phyloP scores from a whole-genome alignment of 805 yeast species.

The Suhomyces faveliae region DNA sequence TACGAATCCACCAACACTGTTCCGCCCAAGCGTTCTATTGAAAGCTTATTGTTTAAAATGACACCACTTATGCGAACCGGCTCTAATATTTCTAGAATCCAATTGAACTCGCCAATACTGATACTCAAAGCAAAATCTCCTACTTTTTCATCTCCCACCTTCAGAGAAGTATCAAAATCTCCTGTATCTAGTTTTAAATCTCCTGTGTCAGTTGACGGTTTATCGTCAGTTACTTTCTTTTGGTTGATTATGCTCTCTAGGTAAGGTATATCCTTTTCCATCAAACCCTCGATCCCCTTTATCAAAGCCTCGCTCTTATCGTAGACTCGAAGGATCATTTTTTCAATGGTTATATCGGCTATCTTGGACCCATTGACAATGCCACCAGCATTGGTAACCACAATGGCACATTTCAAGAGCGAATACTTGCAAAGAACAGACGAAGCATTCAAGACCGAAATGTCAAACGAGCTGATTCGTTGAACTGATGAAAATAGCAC shows the following conservation, averaged over 20 bases:
- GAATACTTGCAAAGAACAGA: conserved; percentile 4
- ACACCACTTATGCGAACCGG: conserved; percentile 19
- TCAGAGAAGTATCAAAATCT: not conserved
- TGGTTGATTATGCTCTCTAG: conserved; percentile 4
- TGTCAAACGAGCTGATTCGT: conserved; percentile 1
- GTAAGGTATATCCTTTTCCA: conserved; percentile 16
- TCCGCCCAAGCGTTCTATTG: conserved; percentile 13
- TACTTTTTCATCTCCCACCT: not conserved
- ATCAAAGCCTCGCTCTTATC: conserved; percentile 13
- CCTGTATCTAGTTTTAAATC: too few species aligned
- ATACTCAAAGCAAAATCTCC: conserved; percentile 14
- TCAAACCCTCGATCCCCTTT: conserved; percentile 8
- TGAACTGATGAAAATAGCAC: conserved; percentile 2
- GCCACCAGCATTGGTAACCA: conserved; percentile 15
- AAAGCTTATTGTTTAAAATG: conserved; percentile 16
- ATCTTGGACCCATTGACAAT: conserved; percentile 12
- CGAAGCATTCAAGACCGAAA: conserved; percentile 7
- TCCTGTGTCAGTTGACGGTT: too few species aligned
- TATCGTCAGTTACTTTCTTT: not conserved
- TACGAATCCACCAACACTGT: conserved; percentile 14
- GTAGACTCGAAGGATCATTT: conserved; percentile 6
- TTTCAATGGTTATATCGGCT: conserved; percentile 9
- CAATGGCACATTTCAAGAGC: conserved; percentile 5
- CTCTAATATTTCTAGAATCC: conserved; percentile 17
- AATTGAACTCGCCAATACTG: conserved; percentile 19